Conservation (phyloP, 805 yeast species). For the Wickerhamiella lipophila region DNA sequence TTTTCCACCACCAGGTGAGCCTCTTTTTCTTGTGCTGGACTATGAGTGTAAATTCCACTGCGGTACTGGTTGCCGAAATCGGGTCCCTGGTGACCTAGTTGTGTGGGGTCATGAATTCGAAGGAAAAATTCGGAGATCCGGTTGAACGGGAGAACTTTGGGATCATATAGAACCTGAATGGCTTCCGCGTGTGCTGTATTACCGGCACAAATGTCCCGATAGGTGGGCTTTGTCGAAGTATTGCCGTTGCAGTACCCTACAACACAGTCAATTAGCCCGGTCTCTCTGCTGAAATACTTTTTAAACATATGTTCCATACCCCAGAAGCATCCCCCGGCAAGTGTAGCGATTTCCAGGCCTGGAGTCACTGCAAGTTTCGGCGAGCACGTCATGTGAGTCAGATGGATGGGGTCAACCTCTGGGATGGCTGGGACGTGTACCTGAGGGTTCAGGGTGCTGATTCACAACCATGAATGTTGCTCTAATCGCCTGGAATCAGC, state of each 20-base stretch:
- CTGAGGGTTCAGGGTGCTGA: too few species aligned
- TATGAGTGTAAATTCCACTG: conserved; percentile 60
- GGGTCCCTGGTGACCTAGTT: conserved; percentile 69
- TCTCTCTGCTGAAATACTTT: conserved; percentile 46
- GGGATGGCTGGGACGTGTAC: too few species aligned
- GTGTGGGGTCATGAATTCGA: conserved; percentile 90
- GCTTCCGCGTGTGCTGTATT: conserved; percentile 75
- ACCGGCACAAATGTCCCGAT: conserved; percentile 63
- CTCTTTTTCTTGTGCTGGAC: conserved; percentile 35
- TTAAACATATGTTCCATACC: conserved; percentile 66
- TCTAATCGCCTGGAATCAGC: conserved; percentile 2
- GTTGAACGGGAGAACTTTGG: conserved; percentile 41
- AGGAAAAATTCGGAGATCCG: conserved; percentile 74
- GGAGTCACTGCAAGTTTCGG: conserved; percentile 6
- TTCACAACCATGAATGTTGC: background rate
- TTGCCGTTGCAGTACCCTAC: conserved; percentile 89
- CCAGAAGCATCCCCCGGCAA: conserved; percentile 46
- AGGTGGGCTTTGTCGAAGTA: conserved; percentile 36
- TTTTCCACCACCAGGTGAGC: conserved; percentile 38
- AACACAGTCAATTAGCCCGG: conserved; percentile 58
- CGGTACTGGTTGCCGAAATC: conserved; percentile 86
- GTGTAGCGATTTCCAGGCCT: conserved; percentile 28
- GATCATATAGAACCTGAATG: conserved; percentile 72
- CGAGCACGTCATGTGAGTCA: conserved; percentile 8
- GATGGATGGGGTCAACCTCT: background rate